These are phyloP conservation scores for Colletotrichum kahawae DNA, from an alignment of 2,329 filamentous ascomycete species.

Conservation along the genomic window DNA sequence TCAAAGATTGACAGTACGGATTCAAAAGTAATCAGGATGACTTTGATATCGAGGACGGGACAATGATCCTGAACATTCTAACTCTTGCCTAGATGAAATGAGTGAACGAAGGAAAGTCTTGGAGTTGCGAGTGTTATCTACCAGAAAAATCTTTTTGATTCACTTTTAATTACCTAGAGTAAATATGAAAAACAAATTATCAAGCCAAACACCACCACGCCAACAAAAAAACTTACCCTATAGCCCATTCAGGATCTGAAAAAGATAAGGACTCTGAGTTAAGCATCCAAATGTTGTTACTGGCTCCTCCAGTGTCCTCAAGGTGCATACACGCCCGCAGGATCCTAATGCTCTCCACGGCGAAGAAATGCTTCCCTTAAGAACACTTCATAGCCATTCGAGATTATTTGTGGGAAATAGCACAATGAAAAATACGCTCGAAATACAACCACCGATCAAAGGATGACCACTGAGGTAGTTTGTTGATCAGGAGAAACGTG, in stretches of 20 bases:
- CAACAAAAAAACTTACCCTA: too few relatives aligned
- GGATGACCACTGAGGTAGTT: background rate
- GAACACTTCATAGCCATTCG: background rate
- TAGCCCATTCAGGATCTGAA: too few relatives aligned
- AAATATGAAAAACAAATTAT: background rate
- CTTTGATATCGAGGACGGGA: background rate
- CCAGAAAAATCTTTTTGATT: rapidly evolving
- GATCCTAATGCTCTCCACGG: background rate
- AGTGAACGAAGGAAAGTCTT: rapidly evolving
- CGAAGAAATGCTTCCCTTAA: background rate
- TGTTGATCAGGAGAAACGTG: rapidly evolving
- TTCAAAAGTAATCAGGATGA: background rate
- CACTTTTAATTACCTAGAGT: rapidly evolving
- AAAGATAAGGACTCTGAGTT: background rate
- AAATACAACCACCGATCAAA: rapidly evolving
- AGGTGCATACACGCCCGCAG: background rate
- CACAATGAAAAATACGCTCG: rapidly evolving
- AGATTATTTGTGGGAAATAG: rapidly evolving
- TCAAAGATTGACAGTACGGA: background rate
- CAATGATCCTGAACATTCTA: rapidly evolving
- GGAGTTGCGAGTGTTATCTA: rapidly evolving
- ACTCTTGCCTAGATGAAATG: rapidly evolving
- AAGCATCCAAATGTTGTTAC: rapidly evolving
- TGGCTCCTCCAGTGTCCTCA: background rate
- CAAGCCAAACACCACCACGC: too few relatives aligned